Base-by-base conservation (phyloP, 495 filamentous ascomycete genomes). In the Rostrohypoxylon terebratum region DNA sequence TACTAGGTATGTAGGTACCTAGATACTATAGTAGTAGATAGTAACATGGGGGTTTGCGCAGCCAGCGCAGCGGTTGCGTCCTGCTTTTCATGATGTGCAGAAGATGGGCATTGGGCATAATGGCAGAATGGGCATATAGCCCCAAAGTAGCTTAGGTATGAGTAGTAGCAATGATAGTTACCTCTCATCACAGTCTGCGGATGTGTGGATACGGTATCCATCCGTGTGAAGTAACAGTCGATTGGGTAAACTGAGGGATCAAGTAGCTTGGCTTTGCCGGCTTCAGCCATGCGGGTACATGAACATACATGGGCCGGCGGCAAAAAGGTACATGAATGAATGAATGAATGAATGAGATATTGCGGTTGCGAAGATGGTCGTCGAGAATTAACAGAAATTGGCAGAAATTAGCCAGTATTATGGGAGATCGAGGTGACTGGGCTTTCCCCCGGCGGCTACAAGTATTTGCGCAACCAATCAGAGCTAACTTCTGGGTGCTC, bases 391-490 rank as follows among this genome's bases (percentile, higher is more conserved):
- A n/a, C n/a, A n/a, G n/a, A n/a, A n/a, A n/a, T n/a, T n/a, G n/a
- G n/a, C n/a, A n/a, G n/a, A 72, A 72, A 28, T 28, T 66, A 74
- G 72, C 69, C 64, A 66, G 47, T 75, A 48, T 68, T 62, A 50
- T 54, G 63, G 34, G 51, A 58, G 69, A 66, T 51, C 47, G 58
- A 73, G 53, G 81, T 84, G 83, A 83, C 81, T 81, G 82, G 80
- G 75, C 53, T 72, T 76, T 68, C 77, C 55, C 71, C 71, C 67
- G 81, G 82, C 82, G 82, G 82, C 77, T 84, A 84, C 72, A 80
- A 73, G 23, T 57, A 48, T 53, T 14, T 14, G 47, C 21, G 14
- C 7, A 53, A 53, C 83, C 83, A 84, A 84, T 84, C 68, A 80
- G 50, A 63, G 42, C 1, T 13, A 33, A 23, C 9, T 47, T 53